Evolutionary conservation across 1,139 yeast species (phyloP), one percentile per base, ranked within the genome.

Genomic region (Suhomyces chickasaworum): DNA sequence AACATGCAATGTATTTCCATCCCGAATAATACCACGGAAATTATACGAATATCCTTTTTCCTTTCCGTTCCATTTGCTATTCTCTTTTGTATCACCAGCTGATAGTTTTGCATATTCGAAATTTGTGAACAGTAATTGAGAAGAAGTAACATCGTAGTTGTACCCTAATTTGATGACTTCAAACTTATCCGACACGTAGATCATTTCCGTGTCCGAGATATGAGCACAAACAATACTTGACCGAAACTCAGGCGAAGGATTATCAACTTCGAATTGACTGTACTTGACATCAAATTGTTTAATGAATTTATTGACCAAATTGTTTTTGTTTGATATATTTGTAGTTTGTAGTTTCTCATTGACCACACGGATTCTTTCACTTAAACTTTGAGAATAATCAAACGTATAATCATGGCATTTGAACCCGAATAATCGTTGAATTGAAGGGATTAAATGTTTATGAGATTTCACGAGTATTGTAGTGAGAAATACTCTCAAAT

Each of bases 371-470:
- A 43, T 34, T 3, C 39, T 15, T 13, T 17, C 30, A 3, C 18
- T 7, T 8, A 43, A 13, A 22, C 13, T 16, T 10, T 7, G 20
- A n/a, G 18, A 20, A 15, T 10, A 23, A 29, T 43, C 37, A 9
- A 18, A 30, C 2, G 12, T 9, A 15, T 20, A 38, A 7, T 17
- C 34, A 3, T 23, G n/a, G 17, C n/a, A 13, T 16, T 25, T 21
- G 13, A 43, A 34, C 10, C 46, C 46, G 15, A 43, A 43, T 8
- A 43, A 30, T 4, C 18, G 16, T 30, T 37, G 42, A 12, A 38
- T 34, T 4, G 17, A 12, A 4, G 22, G 16, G 1, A 36, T 12
- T 2, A 18, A 15, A 3, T 21, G 27, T 10, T 21, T 25, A 16
- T 38, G 25, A 4, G 35, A 23, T 12, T 13, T 16, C 5, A 17